phyloP scores from a whole-genome alignment of 768 basidiomycete species.

The Mycena metata region DNA sequence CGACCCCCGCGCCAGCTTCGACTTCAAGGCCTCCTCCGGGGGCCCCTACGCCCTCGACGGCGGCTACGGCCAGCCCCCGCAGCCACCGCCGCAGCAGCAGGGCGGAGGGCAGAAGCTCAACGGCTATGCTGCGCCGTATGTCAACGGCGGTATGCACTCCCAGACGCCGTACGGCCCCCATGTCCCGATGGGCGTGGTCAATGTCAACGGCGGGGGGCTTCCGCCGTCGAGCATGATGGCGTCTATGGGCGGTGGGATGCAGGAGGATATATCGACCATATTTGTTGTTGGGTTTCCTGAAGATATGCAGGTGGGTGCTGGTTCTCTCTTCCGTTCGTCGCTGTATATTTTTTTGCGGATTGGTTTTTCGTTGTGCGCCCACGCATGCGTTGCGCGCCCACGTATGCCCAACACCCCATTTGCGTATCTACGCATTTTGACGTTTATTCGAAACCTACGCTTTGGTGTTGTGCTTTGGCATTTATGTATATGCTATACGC shows the following conservation, averaged over 20 bases:
- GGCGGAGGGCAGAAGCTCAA: conserved; percentile 49
- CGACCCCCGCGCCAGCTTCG: conserved; percentile 49
- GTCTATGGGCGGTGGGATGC: conserved; percentile 46
- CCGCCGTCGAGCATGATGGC: conserved; percentile 43
- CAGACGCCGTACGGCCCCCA: conserved; percentile 86
- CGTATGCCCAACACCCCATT: not conserved
- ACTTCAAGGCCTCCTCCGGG: conserved; percentile 44
- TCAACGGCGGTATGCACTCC: conserved; percentile 64
- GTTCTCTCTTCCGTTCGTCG: not conserved
- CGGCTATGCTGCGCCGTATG: conserved; percentile 48
- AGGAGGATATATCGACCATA: conserved; percentile 95
- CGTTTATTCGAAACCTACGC: no score
- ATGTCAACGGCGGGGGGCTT: conserved; percentile 47
- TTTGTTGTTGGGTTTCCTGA: conserved; percentile 99
- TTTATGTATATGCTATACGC: no score
- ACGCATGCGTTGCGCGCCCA: not conserved
- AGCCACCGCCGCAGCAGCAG: conserved; percentile 45
- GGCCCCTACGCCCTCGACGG: conserved; percentile 1
- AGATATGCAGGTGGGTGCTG: conserved; percentile 89
- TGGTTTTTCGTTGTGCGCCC: no score
- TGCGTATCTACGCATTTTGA: no score
- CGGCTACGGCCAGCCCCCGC: conserved; percentile 39
- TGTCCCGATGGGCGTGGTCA: conserved; percentile 55
- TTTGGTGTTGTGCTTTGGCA: no score
- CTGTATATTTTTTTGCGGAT: no score